Base-by-base conservation (phyloP, 768 basidiomycete genomes). In the Clitopilus hobsonii region DNA sequence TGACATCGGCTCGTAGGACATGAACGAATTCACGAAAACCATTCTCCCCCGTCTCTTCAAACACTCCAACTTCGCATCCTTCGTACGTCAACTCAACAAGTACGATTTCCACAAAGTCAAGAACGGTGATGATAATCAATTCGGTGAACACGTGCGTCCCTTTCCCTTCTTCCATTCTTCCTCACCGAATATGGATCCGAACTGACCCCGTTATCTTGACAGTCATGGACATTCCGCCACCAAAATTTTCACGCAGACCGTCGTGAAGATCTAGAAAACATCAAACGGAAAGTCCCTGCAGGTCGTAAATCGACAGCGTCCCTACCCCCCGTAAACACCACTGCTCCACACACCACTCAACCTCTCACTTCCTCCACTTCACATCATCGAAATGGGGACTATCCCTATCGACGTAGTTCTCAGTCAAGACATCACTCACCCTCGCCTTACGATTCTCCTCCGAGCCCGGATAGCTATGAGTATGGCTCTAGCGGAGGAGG, bases 21-120 rank as follows among this genome's bases (percentile, higher is more conserved):
- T 95, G 90, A 95, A 92, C 71, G 92, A 94, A 63, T 96, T 96
- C 72, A 94, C 94, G 30, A 94, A 92, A 70, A 83, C 77, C 24
- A 89, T 95, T 67, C 81, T 96, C 6, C 93, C 93, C 6, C 86
- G 89, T 30, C 85, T 94, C 78, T 96, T 96, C 83, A 94, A 95
- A 69, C 93, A 96, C 67, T 92, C 89, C 6, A 96, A 96, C 66
- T 96, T 96, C 69, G 93, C 93, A 26, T 84, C 81, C 53, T 96
- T 96, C 65, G 94, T 96, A 5, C 82, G 93, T 8, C 94, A 96
- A 69, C 77, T 96, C 28, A 96, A 96, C 79, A 96, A 95, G 69
- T 96, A 96, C 67, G 94, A 95, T 71, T 96, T 96, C 61, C 94
- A 95, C 78, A 96, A 96, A 77, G 89, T 94, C 59, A 95, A 94